Evolutionary conservation across 768 basidiomycete genomes (phyloP), one percentile per base, ranked within the genome.

Genomic region (Pleurotus ostreatus): DNA sequence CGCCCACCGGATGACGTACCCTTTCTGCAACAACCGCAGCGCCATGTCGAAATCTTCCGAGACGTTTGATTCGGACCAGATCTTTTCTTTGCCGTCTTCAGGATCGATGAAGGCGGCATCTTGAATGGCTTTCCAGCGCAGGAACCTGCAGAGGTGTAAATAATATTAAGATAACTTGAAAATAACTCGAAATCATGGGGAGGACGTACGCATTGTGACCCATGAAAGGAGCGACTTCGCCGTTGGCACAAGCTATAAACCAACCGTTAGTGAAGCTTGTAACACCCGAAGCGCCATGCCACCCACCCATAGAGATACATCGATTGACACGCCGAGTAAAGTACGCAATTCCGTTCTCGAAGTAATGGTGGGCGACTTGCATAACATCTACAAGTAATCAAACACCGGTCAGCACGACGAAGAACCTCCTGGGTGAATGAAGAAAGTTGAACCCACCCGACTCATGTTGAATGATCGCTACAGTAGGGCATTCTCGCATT

Each of bases 11-110:
- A 90, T 84, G 59, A 83, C 81, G 63, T 87, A 91, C 1, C 86
- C 89, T 55, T 78, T 75, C 56, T 73, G 61, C 51, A 80, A 80
- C 37, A 91, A 69, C 47, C 88, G 70, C 41, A 89, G 62, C 0
- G 89, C 87, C 81, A 92, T 88, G 66, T 89, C 88, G 63, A 91
- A 92, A 65, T 90, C 90, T 69, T 92, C 90, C 3, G 86, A 88
- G 1, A 88, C 89, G 68, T 89, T 89, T 18, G 70, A 70, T 72
- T 93, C 90, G 46, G 71, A 74, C 90, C 90, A 93, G 56, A 90
- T 84, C 74, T 89, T 89, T 67, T 74, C 77, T 55, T 80, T 73
- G 2, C 83, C 82, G 61, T 89, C 88, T 1, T 73, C 78, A 1
- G 78, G 73, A 66, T 91, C 89, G 34, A 83, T 63, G 60, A 89